A percentile compares a stretch with the other conserved stretches of the same genome.
Conservation (phyloP, 345 rosid species). For the Salix dunnii region DNA sequence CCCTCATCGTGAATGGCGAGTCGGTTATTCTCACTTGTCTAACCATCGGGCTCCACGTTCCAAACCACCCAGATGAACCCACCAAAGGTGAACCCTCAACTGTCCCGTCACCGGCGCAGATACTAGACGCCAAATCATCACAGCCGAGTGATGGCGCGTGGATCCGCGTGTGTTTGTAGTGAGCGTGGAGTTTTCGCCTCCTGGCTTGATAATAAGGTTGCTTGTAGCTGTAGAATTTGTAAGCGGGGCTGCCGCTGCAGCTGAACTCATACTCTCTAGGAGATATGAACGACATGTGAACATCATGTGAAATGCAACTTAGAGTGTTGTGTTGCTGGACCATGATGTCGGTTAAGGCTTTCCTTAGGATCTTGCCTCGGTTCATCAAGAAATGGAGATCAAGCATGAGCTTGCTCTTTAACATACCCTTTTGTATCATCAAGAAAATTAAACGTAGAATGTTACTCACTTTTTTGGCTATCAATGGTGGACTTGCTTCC, state of each 20-base stretch:
- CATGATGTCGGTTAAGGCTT: slow-evolving; percentile 28
- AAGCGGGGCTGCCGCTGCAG: slow-evolving; percentile 33
- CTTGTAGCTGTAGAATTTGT: slow-evolving; percentile 3
- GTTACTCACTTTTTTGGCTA: slow-evolving; percentile 14
- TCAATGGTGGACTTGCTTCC: slow-evolving; percentile 12
- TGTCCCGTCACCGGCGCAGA: neutral
- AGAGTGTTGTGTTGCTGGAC: slow-evolving; percentile 15
- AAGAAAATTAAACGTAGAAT: slow-evolving; percentile 23
- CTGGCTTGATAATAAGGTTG: neutral
- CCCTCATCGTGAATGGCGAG: slow-evolving; percentile 30
- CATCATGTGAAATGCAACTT: slow-evolving; percentile 23
- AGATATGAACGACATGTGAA: slow-evolving; percentile 16
- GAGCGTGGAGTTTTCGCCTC: neutral
- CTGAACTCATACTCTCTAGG: slow-evolving; percentile 41
- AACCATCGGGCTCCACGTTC: slow-evolving; percentile 20
- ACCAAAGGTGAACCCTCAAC: slow-evolving; percentile 23
- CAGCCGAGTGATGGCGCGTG: neutral
- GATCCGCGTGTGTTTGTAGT: neutral
- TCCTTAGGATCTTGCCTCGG: slow-evolving; percentile 34
- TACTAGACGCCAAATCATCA: slow-evolving; percentile 10
- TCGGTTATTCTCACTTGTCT: slow-evolving; percentile 36
- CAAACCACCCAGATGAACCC: neutral
- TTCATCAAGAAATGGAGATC: slow-evolving; percentile 18
- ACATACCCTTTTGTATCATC: slow-evolving; percentile 29
- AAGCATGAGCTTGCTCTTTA: slow-evolving; percentile 21